Evolutionary conservation across 257 asterid genomes (phyloP).

Genomic region (Solanum dulcamara): DNA sequence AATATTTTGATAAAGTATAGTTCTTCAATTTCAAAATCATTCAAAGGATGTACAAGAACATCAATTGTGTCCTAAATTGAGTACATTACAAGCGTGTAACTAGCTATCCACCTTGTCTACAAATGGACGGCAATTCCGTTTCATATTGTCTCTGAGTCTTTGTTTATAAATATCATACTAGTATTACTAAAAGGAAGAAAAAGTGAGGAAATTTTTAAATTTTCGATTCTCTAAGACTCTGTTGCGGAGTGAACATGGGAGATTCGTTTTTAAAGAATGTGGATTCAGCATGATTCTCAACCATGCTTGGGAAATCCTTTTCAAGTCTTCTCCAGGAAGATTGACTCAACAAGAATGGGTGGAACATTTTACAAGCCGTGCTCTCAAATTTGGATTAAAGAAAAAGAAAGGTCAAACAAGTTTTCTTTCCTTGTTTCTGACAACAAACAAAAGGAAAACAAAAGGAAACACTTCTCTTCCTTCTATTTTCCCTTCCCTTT

Average conservation of each 20-base stretch:
- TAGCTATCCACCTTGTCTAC: background rate
- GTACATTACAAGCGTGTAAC: background rate
- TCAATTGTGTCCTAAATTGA: background rate
- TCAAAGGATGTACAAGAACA: background rate
- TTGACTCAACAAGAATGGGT: background rate
- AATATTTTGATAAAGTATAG: background rate
- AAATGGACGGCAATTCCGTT: background rate
- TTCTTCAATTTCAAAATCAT: background rate
- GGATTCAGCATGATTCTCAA: background rate
- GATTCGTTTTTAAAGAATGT: background rate
- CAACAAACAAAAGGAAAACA: background rate
- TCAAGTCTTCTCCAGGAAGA: background rate
- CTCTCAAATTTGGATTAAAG: background rate
- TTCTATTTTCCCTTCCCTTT: background rate
- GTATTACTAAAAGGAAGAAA: background rate
- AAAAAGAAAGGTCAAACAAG: background rate
- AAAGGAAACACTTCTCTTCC: background rate
- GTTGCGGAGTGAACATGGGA: background rate
- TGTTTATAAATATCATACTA: background rate
- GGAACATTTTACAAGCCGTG: background rate
- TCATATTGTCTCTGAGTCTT: background rate
- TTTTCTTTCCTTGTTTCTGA: background rate
- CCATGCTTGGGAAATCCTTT: background rate
- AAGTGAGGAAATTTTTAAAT: background rate
- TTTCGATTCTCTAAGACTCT: background rate